Percentiles rank a stretch among this genome's conserved stretches.
phyloP scores from a whole-genome alignment of 768 basidiomycete genomes.

The Cytidiella melzeri region DNA sequence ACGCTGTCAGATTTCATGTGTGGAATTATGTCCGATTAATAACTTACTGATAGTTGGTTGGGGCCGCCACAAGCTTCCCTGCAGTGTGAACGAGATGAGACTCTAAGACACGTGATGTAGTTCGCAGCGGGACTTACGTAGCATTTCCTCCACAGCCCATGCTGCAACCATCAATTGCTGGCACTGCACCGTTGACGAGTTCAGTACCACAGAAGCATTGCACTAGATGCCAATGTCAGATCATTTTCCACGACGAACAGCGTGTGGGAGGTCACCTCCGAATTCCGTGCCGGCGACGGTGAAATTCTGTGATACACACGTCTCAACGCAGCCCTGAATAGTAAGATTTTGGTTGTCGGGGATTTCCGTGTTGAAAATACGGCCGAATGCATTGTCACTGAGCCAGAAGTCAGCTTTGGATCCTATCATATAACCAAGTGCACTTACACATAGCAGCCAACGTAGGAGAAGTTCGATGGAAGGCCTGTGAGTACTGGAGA shows the following conservation, averaged over 20 bases:
- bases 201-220: slow-evolving; percentile 54
- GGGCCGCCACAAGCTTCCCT: slow-evolving; percentile 72
- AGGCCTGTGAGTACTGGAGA: slow-evolving; percentile 47
- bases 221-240: neutral
- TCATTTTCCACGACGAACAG: neutral
- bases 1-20: neutral
- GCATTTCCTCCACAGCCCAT: slow-evolving; percentile 71
- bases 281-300: slow-evolving; percentile 71
- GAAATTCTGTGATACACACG: slow-evolving; percentile 51
- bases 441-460: slow-evolving; percentile 55
- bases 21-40: neutral
- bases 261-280: slow-evolving; percentile 42
- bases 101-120: neutral
- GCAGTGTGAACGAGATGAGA: neutral
- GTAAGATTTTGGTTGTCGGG: slow-evolving; percentile 40
- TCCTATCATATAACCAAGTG: neutral
- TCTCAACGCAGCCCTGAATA: slow-evolving; percentile 53
- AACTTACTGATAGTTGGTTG: slow-evolving; percentile 50
- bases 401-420: slow-evolving; percentile 1
- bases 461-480: slow-evolving; percentile 52
- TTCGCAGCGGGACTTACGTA: slow-evolving; percentile 35
- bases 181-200: slow-evolving; percentile 54
- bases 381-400: slow-evolving; percentile 58
- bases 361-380: slow-evolving; percentile 43
- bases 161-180: slow-evolving; percentile 49